Evolutionary conservation across 164 flowering plant species (phyloP).

Genomic region (Dillenia turbinata): DNA sequence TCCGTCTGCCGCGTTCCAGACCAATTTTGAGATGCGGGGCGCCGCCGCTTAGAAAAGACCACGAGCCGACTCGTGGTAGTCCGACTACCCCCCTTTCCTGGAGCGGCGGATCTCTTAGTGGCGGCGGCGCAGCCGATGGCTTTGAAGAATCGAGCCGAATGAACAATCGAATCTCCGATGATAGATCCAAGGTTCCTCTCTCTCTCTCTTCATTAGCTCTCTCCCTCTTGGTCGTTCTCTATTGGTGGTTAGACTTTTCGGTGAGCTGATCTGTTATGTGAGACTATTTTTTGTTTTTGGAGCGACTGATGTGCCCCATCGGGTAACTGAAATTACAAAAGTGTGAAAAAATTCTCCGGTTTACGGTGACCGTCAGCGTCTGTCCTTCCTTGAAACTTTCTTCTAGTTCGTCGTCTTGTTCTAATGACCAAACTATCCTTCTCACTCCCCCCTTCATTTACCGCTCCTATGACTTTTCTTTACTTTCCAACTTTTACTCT

Average conservation of each 20-base stretch:
- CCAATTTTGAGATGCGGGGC: constrained; percentile 14
- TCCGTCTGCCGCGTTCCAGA: constrained; percentile 40
- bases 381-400: neutral
- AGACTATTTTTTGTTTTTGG: neutral
- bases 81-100: constrained; percentile 67
- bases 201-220: neutral
- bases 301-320: constrained; percentile 11
- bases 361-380: neutral
- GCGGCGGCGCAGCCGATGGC: constrained; percentile 11
- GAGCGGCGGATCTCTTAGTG: constrained; percentile 38
- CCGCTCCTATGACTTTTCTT: too few species aligned
- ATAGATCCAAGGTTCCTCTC: constrained; percentile 52
- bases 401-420: neutral
- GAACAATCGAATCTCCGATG: constrained; percentile 5
- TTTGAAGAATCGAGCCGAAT: constrained; percentile 36
- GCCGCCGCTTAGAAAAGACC: constrained; percentile 14
- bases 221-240: constrained; percentile 3
- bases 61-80: constrained; percentile 29
- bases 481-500: too few species aligned
- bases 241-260: neutral
- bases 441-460: neutral
- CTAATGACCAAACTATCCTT: constrained; percentile 2
- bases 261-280: neutral
- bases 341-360: neutral
- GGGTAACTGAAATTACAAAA: neutral